phyloP scores from a whole-genome alignment of 208 protist species.

The Phytomonas francai region DNA sequence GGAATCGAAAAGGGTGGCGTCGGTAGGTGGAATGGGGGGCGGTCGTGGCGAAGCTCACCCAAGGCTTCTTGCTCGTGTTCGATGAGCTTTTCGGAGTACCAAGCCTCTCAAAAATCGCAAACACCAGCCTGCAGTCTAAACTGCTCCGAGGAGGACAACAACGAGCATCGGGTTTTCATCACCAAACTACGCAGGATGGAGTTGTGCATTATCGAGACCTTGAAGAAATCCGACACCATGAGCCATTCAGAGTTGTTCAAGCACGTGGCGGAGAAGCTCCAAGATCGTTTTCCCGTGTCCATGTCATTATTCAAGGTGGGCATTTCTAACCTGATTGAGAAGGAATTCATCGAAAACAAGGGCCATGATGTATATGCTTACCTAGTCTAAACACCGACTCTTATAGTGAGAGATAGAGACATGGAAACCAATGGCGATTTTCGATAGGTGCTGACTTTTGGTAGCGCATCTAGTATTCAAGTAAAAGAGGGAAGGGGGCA shows the following conservation, averaged over 20 bases:
- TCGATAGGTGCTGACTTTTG: not conserved
- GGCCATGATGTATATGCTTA: constrained; percentile 40
- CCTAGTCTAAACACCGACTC: constrained; percentile 13
- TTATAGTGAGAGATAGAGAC: constrained; percentile 1
- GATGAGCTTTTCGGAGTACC: no score
- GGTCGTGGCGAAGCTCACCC: not conserved
- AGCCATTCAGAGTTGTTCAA: constrained; percentile 31
- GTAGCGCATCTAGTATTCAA: not conserved
- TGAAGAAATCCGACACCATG: constrained; percentile 36
- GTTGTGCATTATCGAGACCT: constrained; percentile 40
- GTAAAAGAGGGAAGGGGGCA: no score
- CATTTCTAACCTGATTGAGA: constrained; percentile 39
- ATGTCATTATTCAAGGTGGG: constrained; percentile 39
- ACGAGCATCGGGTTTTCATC: constrained; percentile 2
- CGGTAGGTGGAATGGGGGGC: no score
- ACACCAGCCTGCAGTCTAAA: no score
- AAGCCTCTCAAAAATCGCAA: no score
- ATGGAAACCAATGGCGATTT: not conserved
- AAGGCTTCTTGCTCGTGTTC: not conserved
- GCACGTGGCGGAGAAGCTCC: constrained; percentile 17
- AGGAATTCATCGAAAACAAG: constrained; percentile 45
- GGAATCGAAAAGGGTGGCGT: not conserved
- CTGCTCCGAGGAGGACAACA: not conserved
- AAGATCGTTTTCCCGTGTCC: constrained; percentile 22
- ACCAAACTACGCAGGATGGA: constrained; percentile 25